Percentiles rank a stretch among this genome's conserved stretches.
phyloP scores from a whole-genome alignment of 2,329 filamentous ascomycete genomes.

The Pseudogymnoascus sp. region DNA sequence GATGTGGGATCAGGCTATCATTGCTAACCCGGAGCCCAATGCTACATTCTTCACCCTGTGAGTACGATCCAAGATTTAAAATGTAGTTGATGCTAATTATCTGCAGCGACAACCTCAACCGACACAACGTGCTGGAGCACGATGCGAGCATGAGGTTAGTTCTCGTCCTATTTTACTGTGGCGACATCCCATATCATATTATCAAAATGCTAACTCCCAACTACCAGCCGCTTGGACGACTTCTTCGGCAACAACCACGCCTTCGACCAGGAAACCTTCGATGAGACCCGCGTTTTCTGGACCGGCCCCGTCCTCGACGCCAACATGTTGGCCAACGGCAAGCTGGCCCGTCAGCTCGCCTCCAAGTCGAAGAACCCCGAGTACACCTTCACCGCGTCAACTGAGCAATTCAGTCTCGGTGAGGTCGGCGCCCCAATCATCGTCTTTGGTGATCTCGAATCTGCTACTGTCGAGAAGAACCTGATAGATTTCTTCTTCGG shows the following conservation, averaged over 20 bases:
- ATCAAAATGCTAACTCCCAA: slow-evolving; percentile 6
- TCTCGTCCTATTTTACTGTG: background rate
- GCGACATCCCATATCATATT: background rate
- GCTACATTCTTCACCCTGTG: slow-evolving; percentile 35
- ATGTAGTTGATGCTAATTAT: slow-evolving; percentile 6
- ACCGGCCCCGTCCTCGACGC: slow-evolving; percentile 33
- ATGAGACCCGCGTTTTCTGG: slow-evolving; percentile 39
- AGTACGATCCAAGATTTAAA: background rate
- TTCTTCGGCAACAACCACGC: slow-evolving; percentile 42
- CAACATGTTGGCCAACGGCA: slow-evolving; percentile 37
- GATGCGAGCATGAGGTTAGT: slow-evolving; percentile 38
- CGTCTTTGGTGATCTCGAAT: slow-evolving; percentile 37
- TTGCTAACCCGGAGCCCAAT: slow-evolving; percentile 36
- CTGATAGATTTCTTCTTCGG: slow-evolving; percentile 40
- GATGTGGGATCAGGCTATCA: slow-evolving; percentile 37
- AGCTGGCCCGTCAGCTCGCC: slow-evolving; percentile 36
- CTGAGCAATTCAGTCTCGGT: slow-evolving; percentile 40
- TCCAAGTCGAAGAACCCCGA: slow-evolving; percentile 40
- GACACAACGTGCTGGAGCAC: slow-evolving; percentile 41
- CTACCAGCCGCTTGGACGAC: slow-evolving; percentile 37
- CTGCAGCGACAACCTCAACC: slow-evolving; percentile 33
- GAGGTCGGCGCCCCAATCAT: slow-evolving; percentile 44
- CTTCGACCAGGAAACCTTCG: slow-evolving; percentile 46
- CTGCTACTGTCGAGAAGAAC: slow-evolving; percentile 32
- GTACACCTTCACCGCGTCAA: slow-evolving; percentile 37